Percentiles rank a stretch among this genome's conserved stretches.
Conservation (phyloP, 768 basidiomycete species). For the Panus rudis region DNA sequence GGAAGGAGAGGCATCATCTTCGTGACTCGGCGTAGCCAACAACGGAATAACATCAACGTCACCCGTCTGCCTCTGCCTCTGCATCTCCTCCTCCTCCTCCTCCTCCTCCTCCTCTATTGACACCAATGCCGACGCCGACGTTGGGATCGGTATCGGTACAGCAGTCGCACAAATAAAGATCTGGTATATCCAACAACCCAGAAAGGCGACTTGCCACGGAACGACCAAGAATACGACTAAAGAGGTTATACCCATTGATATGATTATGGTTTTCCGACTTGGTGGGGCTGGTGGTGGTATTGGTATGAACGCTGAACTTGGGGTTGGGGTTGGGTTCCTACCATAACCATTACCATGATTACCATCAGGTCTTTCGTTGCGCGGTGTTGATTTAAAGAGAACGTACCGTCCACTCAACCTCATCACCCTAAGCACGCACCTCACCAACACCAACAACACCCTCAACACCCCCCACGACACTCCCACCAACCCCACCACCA, state of each 20-base stretch:
- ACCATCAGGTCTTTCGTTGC: too few species aligned
- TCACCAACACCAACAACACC: slow-evolving; percentile 41
- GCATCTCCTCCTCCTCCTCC: too few species aligned
- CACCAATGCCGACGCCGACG: too few species aligned
- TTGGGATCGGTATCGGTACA: too few species aligned
- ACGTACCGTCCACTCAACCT: background rate
- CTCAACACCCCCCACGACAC: slow-evolving; percentile 50
- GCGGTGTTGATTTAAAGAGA: background rate
- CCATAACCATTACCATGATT: too few species aligned
- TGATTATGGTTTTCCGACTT: slow-evolving; percentile 36
- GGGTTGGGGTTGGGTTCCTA: too few species aligned
- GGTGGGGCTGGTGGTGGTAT: background rate
- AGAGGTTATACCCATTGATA: slow-evolving; percentile 57
- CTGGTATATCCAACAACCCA: slow-evolving; percentile 79
- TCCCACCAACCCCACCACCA: slow-evolving; percentile 59
- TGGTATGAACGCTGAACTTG: background rate
- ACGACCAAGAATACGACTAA: slow-evolving; percentile 64
- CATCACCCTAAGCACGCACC: slow-evolving; percentile 18
- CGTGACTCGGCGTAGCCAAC: too few species aligned
- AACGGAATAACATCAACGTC: too few species aligned
- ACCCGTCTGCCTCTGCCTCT: too few species aligned
- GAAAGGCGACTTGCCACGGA: slow-evolving; percentile 91
- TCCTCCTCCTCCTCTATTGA: too few species aligned
- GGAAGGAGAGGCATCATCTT: too few species aligned
- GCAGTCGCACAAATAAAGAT: slow-evolving; percentile 49